phyloP scores from a whole-genome alignment of 805 yeast genomes.

The Saturnispora dispora region DNA sequence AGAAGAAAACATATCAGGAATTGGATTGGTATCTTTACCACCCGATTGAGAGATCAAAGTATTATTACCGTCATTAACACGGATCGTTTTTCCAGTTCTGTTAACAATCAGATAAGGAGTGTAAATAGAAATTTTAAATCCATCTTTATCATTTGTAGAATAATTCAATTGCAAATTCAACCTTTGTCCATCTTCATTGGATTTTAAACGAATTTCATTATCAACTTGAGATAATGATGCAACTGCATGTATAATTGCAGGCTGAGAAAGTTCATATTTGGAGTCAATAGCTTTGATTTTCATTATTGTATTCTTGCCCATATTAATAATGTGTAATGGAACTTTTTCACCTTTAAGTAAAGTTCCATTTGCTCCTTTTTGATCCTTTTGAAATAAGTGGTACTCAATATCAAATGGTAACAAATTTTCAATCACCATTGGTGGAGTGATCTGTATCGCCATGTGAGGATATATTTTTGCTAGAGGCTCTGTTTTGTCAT shows the following conservation, averaged over 20 bases:
- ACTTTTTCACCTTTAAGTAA: slow-evolving; percentile 59
- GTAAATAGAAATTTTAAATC: slow-evolving; percentile 59
- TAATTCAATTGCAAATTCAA: slow-evolving; percentile 61
- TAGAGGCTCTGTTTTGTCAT: slow-evolving; percentile 58
- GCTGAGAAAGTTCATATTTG: slow-evolving; percentile 58
- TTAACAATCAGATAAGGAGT: slow-evolving; percentile 82
- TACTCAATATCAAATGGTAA: slow-evolving; percentile 75
- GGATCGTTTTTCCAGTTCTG: slow-evolving; percentile 61
- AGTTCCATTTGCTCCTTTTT: slow-evolving; percentile 55
- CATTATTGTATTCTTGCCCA: slow-evolving; percentile 48
- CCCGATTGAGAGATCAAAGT: slow-evolving; percentile 33
- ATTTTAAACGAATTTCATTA: slow-evolving; percentile 38
- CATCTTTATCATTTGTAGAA: slow-evolving; percentile 41
- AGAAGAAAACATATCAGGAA: slow-evolving; percentile 83
- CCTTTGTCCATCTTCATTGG: slow-evolving; percentile 56
- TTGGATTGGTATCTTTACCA: slow-evolving; percentile 26
- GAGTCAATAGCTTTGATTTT: slow-evolving; percentile 55
- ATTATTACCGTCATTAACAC: slow-evolving; percentile 48
- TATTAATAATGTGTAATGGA: slow-evolving; percentile 71
- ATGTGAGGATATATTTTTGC: slow-evolving; percentile 76
- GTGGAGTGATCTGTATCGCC: slow-evolving; percentile 70
- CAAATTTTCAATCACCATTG: slow-evolving; percentile 74
- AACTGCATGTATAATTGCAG: slow-evolving; percentile 64
- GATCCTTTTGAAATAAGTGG: slow-evolving; percentile 66
- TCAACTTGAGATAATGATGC: slow-evolving; percentile 18